Conservation (phyloP, 306 rosid genomes). For the Psophocarpus tetragonolobus region DNA sequence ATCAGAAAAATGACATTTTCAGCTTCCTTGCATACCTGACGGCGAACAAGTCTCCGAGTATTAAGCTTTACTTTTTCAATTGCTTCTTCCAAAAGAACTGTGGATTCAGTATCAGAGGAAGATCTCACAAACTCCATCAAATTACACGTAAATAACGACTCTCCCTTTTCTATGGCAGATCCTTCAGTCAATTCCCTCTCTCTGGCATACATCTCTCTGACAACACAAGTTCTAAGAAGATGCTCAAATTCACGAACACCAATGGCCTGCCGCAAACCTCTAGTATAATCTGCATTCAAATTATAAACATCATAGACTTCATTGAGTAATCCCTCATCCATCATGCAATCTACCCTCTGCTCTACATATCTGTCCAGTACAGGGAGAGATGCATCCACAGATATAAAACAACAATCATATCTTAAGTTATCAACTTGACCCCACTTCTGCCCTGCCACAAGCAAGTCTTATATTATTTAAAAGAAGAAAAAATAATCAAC, state of each 20-base stretch:
- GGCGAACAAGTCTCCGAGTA: conserved; percentile 83
- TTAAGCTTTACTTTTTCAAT: conserved; percentile 77
- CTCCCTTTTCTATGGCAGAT: conserved; percentile 35
- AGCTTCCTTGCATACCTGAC: conserved; percentile 59
- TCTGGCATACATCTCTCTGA: conserved; percentile 27
- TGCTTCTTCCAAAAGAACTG: conserved; percentile 62
- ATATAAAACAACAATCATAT: conserved; percentile 78
- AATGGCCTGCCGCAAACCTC: conserved; percentile 83
- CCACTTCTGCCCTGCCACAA: conserved; percentile 97
- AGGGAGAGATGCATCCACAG: conserved; percentile 77
- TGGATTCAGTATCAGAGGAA: conserved; percentile 40
- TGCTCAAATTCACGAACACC: conserved; percentile 85
- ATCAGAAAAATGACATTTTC: conserved; percentile 27
- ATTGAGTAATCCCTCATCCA: conserved; percentile 74
- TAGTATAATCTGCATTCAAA: conserved; percentile 67
- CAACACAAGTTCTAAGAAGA: conserved; percentile 45
- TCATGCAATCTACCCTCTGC: conserved; percentile 83
- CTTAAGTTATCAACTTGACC: conserved; percentile 77
- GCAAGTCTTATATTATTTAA: conserved; percentile 40
- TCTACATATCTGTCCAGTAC: conserved; percentile 81
- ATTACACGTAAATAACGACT: conserved; percentile 46
- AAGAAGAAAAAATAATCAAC: background rate
- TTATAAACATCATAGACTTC: conserved; percentile 77
- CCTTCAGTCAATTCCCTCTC: conserved; percentile 36
- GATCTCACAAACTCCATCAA: conserved; percentile 48